These are phyloP conservation scores for Gastrodia elata DNA, from an alignment of 106 monocot species.

Conservation along the genomic window DNA sequence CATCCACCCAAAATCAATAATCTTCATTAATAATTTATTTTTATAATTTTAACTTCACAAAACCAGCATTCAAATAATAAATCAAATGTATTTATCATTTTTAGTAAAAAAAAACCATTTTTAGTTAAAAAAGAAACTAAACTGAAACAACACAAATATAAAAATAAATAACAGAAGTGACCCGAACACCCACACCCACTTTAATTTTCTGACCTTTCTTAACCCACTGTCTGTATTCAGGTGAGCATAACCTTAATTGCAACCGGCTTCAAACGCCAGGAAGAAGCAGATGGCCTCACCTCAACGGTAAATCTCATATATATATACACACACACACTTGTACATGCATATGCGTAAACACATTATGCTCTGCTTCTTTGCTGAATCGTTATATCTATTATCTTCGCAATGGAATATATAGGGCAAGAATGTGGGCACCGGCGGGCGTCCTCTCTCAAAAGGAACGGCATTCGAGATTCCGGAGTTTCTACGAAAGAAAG, in stretches of 20 bases:
- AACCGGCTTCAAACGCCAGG: conserved; percentile 85
- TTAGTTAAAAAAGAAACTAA: too few species aligned
- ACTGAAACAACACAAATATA: too few species aligned
- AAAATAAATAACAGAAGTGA: too few species aligned
- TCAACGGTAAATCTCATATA: conserved; percentile 43
- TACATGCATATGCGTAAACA: too few species aligned
- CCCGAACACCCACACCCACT: too few species aligned
- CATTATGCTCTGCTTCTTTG: conserved; percentile 1
- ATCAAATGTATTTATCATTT: too few species aligned
- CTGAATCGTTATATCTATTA: not conserved
- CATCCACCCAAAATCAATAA: too few species aligned
- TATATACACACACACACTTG: not conserved
- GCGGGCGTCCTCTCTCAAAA: conserved; percentile 39
- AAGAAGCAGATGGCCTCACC: conserved; percentile 47
- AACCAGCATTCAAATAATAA: too few species aligned
- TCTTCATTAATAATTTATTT: too few species aligned
- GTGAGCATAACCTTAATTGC: conserved; percentile 93
- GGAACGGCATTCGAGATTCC: conserved; percentile 64
- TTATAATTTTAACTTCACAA: too few species aligned
- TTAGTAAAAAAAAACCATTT: too few species aligned
- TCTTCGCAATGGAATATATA: conserved; percentile 11
- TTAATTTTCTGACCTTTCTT: too few species aligned
- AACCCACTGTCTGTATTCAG: conserved; percentile 21
- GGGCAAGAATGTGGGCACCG: conserved; percentile 34
- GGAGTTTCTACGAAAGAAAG: conserved; percentile 75